Percentiles rank a stretch among this genome's conserved stretches.
These are phyloP conservation scores for Coemansia sp. DNA, from an alignment of 192 early-diverging fungal species.

Conservation along the genomic window DNA sequence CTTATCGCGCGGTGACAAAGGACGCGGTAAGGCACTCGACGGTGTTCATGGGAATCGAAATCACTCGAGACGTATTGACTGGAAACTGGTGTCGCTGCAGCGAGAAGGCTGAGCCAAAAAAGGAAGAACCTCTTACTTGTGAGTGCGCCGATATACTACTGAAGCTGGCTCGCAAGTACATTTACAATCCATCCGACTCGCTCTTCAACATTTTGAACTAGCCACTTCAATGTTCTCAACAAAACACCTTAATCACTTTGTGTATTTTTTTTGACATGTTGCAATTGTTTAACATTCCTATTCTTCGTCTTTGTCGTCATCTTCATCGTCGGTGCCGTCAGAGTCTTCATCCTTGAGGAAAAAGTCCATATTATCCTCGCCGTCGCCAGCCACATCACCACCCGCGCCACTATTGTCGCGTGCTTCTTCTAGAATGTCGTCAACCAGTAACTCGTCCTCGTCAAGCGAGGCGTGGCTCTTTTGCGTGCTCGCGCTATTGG, in stretches of 20 bases:
- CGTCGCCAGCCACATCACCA: not conserved
- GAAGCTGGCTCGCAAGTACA: constrained; percentile 15
- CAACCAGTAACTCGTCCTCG: constrained; percentile 35
- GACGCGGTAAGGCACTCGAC: constrained; percentile 17
- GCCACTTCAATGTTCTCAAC: not conserved
- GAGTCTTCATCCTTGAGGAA: constrained; percentile 51
- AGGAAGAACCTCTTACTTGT: constrained; percentile 21
- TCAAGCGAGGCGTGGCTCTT: constrained; percentile 32
- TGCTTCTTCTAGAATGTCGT: constrained; percentile 38
- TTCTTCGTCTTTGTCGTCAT: constrained; percentile 9
- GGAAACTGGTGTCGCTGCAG: constrained; percentile 45
- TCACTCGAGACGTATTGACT: constrained; percentile 35
- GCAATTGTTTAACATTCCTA: not conserved
- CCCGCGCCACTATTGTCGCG: not conserved
- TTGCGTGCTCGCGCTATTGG: constrained; percentile 15
- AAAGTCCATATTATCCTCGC: constrained; percentile 41
- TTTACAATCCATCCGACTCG: constrained; percentile 2
- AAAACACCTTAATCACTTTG: not conserved
- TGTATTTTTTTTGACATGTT: not conserved
- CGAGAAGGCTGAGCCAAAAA: not conserved
- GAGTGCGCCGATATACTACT: constrained; percentile 24
- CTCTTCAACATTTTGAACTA: constrained; percentile 20
- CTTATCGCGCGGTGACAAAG: constrained; percentile 5
- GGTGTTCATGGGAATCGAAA: constrained; percentile 30
- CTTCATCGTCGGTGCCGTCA: constrained; percentile 31